Percentiles rank a stretch among this genome's conserved stretches.
Conservation (phyloP, 2,329 filamentous ascomycete genomes). For the Elsinoe australis region DNA sequence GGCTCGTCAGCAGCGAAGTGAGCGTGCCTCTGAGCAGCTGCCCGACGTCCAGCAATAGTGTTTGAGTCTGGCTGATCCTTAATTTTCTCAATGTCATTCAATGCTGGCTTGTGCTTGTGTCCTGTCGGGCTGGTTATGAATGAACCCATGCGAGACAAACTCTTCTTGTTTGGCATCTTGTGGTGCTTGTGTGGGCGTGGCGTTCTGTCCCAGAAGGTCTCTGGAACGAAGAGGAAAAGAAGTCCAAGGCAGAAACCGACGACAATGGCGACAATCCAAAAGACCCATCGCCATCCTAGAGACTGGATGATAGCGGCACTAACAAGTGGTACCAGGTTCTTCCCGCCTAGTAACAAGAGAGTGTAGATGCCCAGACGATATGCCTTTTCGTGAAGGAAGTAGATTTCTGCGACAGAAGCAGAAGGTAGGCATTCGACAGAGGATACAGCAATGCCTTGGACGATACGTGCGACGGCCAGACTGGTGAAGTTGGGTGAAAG, state of each 20-base stretch:
- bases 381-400: conserved; percentile 87
- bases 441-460: conserved; percentile 81
- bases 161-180: conserved; percentile 18
- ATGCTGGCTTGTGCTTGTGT: background rate
- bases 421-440: conserved; percentile 89
- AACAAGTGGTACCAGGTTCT: conserved; percentile 82
- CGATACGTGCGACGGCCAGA: conserved; percentile 70
- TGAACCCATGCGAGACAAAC: conserved; percentile 24
- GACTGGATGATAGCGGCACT: conserved; percentile 76
- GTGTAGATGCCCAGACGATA: conserved; percentile 93
- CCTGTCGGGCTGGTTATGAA: conserved; percentile 14
- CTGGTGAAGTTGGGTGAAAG: conserved; percentile 73
- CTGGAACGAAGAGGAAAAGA: conserved; percentile 84
- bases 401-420: conserved; percentile 92
- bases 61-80: conserved; percentile 13
- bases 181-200: conserved; percentile 46
- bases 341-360: conserved; percentile 70
- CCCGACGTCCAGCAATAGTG: background rate
- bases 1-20: conserved; percentile 22
- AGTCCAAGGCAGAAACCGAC: conserved; percentile 62
- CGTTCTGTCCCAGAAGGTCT: conserved; percentile 90
- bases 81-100: background rate
- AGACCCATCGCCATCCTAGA: conserved; percentile 60
- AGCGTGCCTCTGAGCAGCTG: conserved; percentile 19
- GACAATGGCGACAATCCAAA: conserved; percentile 69